Evolutionary conservation across 2,329 filamentous ascomycete genomes (phyloP), one percentile per base, ranked within the genome.

Genomic region (Knufia petricola): DNA sequence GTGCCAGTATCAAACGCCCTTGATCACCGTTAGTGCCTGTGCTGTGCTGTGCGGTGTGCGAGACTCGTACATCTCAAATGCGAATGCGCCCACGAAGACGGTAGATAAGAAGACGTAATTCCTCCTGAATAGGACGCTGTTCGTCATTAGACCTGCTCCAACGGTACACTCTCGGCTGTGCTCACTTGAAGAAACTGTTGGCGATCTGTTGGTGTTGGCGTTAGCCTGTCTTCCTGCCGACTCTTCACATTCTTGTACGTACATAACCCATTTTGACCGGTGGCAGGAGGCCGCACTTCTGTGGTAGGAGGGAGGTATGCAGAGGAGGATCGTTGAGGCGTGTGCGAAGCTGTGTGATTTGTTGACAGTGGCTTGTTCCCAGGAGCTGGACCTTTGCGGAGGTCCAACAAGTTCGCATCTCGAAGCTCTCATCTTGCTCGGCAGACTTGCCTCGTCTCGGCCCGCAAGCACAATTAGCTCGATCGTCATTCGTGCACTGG

Each of bases 1-100:
- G 90, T 85, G 62, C 72, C 70, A 51, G 78, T 78, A 72, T 96
- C 88, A 70, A 87, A 96, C 62, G 76, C 79, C 68, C 92, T 96
- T 63, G 63, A 12, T 34, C 10, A 30, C 7, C 6, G 15, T 36
- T 36, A 36, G 32, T 36, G 15, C 13, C 15, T n/a, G 4, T n/a
- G 32, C 32, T 17, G 15, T n/a, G 4, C 9, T 36, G 32, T 36
- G 32, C 7, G 6, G 15, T 13, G 4, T 15, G 9, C 19, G n/a
- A 17, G 12, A 30, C 55, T 72, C 86, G 65, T 80, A 98, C 92
- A 98, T 78, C 75, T 96, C 87, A 66, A 94, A 88, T 56, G 77
- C 86, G 66, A 98, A 98, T 59, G 89, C 90, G 58, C 81, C 77
- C 59, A 74, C 78, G 68, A 98, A 98, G 65, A 98, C 85, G 57